Evolutionary conservation across 164 flowering plant species (phyloP).

Genomic region (Annona squamosa): DNA sequence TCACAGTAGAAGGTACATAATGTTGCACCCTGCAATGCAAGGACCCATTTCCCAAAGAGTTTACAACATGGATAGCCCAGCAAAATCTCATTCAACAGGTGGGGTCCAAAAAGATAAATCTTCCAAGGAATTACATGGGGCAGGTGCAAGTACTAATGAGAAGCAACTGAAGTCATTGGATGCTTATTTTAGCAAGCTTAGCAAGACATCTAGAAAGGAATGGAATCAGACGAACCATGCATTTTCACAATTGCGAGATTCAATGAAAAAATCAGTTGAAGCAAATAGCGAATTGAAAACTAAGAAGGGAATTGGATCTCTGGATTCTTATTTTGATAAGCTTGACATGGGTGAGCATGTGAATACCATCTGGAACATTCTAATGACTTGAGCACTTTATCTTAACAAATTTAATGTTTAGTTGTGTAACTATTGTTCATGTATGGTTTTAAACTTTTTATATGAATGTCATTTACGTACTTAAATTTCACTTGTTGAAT

Average conservation of each 20-base stretch:
- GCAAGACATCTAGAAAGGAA: slow-evolving; percentile 9
- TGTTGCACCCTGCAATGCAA: slow-evolving; percentile 5
- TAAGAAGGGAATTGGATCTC: slow-evolving; percentile 26
- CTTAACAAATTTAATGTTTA: not conserved
- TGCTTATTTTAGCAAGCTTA: slow-evolving; percentile 44
- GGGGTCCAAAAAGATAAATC: slow-evolving; percentile 12
- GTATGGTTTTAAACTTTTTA: not conserved
- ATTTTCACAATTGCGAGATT: slow-evolving; percentile 7
- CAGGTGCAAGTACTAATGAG: slow-evolving; percentile 22
- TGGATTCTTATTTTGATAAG: slow-evolving; percentile 37
- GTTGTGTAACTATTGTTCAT: not conserved
- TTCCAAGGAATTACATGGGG: slow-evolving; percentile 8
- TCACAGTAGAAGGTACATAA: not conserved
- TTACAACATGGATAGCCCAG: slow-evolving; percentile 2
- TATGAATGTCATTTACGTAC: not conserved
- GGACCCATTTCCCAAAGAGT: not conserved
- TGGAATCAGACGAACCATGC: slow-evolving; percentile 7
- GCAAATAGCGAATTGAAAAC: slow-evolving; percentile 18
- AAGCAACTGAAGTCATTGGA: slow-evolving; percentile 39
- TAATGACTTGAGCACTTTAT: not conserved
- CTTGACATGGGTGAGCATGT: slow-evolving; percentile 25
- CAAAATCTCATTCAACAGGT: slow-evolving; percentile 5
- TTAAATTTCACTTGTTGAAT: too few relatives aligned
- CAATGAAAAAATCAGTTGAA: slow-evolving; percentile 5
- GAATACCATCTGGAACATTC: not conserved